phyloP scores from a whole-genome alignment of 768 basidiomycete genomes.

The Mycena belliarum region DNA sequence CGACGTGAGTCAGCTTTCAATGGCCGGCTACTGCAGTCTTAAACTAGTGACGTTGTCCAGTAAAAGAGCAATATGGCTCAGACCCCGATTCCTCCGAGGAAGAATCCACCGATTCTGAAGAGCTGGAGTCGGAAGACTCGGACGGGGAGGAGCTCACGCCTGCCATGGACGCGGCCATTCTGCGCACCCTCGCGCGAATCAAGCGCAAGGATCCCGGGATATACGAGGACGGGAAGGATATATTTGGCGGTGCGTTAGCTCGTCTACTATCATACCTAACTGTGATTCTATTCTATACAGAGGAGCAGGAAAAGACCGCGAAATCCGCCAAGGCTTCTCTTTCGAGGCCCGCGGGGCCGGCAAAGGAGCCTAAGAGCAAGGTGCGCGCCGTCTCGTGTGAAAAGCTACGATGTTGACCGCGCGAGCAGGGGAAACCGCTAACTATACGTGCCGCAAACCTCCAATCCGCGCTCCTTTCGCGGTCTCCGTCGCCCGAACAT shows the following conservation, averaged over 20 bases:
- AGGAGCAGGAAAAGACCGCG: conserved; percentile 62
- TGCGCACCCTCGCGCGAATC: conserved; percentile 86
- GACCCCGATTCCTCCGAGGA: conserved; percentile 57
- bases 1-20: conserved; percentile 64
- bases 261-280: not conserved
- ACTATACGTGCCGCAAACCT: conserved; percentile 76
- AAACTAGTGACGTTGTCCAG: conserved; percentile 38
- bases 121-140: conserved; percentile 86
- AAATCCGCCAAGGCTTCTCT: conserved; percentile 29
- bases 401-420: not conserved
- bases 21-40: not conserved
- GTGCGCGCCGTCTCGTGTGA: conserved; percentile 30
- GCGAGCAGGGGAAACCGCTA: conserved; percentile 62
- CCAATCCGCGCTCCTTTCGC: conserved; percentile 60
- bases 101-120: conserved; percentile 67
- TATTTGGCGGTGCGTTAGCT: conserved; percentile 72
- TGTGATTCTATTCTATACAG: conserved; percentile 39
- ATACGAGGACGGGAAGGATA: conserved; percentile 66
- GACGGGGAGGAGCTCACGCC: conserved; percentile 95
- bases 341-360: conserved; percentile 30
- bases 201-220: conserved; percentile 81
- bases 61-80: conserved; percentile 87
- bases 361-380: conserved; percentile 46
- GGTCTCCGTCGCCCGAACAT: conserved; percentile 59
- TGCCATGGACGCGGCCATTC: conserved; percentile 89